Conservation (phyloP, 148 eudicot species). For the Bassia scoparia region DNA sequence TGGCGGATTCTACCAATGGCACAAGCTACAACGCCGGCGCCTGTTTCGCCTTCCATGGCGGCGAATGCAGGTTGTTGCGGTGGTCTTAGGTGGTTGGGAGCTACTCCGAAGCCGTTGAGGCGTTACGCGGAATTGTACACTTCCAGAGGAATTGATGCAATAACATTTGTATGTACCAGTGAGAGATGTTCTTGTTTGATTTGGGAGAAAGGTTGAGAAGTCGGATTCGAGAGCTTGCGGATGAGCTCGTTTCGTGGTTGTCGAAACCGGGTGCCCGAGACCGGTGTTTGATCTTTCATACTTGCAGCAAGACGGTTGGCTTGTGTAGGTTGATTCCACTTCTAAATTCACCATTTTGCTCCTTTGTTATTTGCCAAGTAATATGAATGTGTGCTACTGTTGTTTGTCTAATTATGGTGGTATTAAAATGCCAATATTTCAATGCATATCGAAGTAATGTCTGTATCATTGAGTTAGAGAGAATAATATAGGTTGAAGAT, state of each 20-base stretch:
- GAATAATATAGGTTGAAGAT: neutral
- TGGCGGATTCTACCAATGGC: constrained; percentile 24
- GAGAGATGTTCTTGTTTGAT: constrained; percentile 58
- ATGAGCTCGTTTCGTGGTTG: constrained; percentile 64
- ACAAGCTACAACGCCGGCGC: constrained; percentile 7
- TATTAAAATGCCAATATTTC: neutral
- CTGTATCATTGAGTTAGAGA: neutral
- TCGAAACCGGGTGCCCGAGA: constrained; percentile 40
- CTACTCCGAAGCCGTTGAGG: constrained; percentile 62
- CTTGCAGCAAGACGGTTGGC: constrained; percentile 99
- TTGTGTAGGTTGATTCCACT: constrained; percentile 65
- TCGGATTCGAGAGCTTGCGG: constrained; percentile 38
- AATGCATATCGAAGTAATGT: neutral
- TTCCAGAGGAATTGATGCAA: constrained; percentile 52
- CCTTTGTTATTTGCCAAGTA: neutral
- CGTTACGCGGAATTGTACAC: constrained; percentile 71
- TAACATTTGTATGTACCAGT: constrained; percentile 70
- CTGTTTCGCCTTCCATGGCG: constrained; percentile 11
- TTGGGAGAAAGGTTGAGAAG: constrained; percentile 61
- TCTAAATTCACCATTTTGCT: neutral
- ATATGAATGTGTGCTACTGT: neutral
- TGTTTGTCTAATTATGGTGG: neutral
- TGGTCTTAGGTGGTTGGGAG: constrained; percentile 84
- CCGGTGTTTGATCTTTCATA: constrained; percentile 71
- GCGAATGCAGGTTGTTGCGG: constrained; percentile 51